phyloP scores from a whole-genome alignment of 78 protist genomes.

The Dictyostelium capitatum region DNA sequence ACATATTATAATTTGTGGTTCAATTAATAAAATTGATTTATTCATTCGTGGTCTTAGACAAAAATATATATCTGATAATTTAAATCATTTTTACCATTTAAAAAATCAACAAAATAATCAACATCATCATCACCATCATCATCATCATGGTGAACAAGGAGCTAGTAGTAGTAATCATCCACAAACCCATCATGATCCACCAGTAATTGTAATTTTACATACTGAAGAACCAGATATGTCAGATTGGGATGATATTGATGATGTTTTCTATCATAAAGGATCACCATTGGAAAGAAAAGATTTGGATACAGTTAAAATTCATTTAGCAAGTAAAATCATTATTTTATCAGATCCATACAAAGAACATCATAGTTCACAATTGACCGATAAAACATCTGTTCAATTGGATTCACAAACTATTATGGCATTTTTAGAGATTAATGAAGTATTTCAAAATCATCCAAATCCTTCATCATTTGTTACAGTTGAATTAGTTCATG shows the following conservation, averaged over 20 bases:
- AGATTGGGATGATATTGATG: constrained; percentile 80
- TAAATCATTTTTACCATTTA: constrained; percentile 53
- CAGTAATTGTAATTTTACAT: constrained; percentile 68
- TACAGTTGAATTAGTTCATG: constrained; percentile 71
- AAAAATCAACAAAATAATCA: constrained; percentile 17
- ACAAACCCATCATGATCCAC: background rate
- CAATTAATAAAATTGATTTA: constrained; percentile 50
- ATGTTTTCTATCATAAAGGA: constrained; percentile 36
- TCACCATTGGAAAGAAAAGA: constrained; percentile 75
- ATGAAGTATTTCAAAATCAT: constrained; percentile 41
- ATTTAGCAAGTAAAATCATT: constrained; percentile 60
- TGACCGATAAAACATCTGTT: constrained; percentile 59
- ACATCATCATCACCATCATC: background rate
- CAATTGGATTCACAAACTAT: constrained; percentile 69
- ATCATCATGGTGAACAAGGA: background rate
- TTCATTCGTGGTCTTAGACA: constrained; percentile 68
- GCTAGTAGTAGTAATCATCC: background rate
- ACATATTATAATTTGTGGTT: constrained; percentile 77
- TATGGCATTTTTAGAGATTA: constrained; percentile 72
- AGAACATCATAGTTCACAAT: background rate
- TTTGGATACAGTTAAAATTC: constrained; percentile 36
- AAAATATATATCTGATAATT: constrained; percentile 53
- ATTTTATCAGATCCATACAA: constrained; percentile 70
- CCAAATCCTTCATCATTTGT: constrained; percentile 22
- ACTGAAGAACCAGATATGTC: constrained; percentile 80